Percentiles rank a stretch among this genome's conserved stretches.
phyloP scores from a whole-genome alignment of 106 monocot genomes.

The Gastrodia elata region DNA sequence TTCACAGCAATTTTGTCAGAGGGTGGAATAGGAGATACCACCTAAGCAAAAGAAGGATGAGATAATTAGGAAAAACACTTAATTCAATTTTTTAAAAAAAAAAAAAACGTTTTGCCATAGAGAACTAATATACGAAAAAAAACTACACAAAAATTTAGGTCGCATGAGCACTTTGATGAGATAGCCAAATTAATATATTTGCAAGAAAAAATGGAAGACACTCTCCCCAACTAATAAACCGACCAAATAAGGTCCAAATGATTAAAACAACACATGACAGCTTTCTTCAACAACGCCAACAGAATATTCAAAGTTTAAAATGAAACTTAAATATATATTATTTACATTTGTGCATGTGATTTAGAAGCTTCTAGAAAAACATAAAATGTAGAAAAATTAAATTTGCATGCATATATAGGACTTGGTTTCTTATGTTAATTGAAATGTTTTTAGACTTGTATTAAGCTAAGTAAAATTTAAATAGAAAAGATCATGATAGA shows the following conservation, averaged over 20 bases:
- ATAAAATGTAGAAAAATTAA: no score
- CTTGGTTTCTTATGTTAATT: neutral
- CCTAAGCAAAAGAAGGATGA: conserved; percentile 28
- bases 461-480: neutral
- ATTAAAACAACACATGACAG: no score
- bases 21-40: conserved; percentile 82
- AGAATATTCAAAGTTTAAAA: neutral
- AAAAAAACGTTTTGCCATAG: neutral
- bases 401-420: neutral
- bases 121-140: neutral
- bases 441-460: neutral
- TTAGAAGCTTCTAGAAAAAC: no score
- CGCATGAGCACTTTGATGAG: no score
- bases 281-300: neutral
- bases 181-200: no score
- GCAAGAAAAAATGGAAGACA: no score
- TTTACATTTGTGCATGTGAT: neutral
- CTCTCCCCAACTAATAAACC: no score
- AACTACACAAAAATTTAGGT: no score
- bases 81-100: neutral
- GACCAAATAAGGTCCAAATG: no score
- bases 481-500: neutral
- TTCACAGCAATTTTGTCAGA: conserved; percentile 95
- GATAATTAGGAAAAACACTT: neutral
- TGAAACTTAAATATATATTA: neutral